Percentiles rank a stretch among this genome's conserved stretches.
Conservation (phyloP, 345 rosid species). For the Draba incana region DNA sequence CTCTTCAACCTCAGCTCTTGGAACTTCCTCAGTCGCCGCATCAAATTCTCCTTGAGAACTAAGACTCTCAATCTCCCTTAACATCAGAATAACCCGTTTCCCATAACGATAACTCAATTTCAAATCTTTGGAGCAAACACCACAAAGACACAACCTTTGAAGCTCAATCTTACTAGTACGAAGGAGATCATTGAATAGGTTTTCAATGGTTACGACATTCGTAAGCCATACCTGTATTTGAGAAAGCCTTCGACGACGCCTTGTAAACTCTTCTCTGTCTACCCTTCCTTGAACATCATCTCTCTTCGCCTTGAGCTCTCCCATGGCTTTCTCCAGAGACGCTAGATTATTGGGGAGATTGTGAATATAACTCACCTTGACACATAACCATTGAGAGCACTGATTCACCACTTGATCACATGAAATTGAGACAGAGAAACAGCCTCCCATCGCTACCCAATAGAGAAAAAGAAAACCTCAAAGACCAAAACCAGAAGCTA, state of each 20-base stretch:
- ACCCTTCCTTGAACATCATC: constrained; percentile 3
- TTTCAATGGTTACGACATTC: background rate
- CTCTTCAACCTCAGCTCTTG: too few relatives aligned
- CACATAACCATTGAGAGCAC: background rate
- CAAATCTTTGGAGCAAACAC: constrained; percentile 3
- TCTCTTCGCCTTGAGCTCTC: background rate
- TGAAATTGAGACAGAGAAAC: background rate
- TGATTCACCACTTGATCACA: constrained; percentile 28
- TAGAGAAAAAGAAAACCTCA: constrained; percentile 1
- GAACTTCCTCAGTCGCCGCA: too few relatives aligned
- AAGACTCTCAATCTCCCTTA: constrained; percentile 1
- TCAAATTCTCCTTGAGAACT: too few relatives aligned
- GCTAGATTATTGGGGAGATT: background rate
- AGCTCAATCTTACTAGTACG: background rate
- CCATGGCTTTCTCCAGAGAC: background rate
- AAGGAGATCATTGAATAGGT: background rate
- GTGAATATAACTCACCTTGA: background rate
- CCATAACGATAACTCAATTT: constrained; percentile 15
- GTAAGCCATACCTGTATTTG: constrained; percentile 33
- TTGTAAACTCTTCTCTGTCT: background rate
- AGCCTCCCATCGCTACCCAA: constrained; percentile 14
- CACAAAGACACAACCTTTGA: constrained; percentile 15
- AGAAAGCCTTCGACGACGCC: background rate
- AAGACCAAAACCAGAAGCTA: background rate
- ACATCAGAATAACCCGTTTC: background rate